Conservation (phyloP, 2,329 filamentous ascomycete genomes). For the Colletotrichum sp. region DNA sequence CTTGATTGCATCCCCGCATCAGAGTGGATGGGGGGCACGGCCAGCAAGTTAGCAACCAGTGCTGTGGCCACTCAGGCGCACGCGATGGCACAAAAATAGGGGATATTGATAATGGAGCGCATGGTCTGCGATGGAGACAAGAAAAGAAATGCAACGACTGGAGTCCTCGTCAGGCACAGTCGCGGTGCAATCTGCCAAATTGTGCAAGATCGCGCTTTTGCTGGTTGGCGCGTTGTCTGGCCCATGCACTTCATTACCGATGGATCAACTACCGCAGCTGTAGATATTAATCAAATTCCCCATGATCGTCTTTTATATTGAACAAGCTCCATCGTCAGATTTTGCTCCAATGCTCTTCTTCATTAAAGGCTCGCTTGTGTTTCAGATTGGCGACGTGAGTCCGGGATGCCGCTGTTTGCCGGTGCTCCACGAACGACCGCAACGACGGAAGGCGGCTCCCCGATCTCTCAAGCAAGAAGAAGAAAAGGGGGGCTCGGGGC, state of each 20-base stretch:
- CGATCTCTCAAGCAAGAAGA: conserved; percentile 2
- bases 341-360: conserved; percentile 14
- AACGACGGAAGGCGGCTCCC: not conserved
- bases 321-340: conserved; percentile 1
- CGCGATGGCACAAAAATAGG: not conserved
- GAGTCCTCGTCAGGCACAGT: not conserved
- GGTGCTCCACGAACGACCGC: not conserved
- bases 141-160: not conserved
- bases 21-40: not conserved
- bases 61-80: not conserved
- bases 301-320: conserved; percentile 9
- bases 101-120: not conserved
- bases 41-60: not conserved
- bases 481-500: not conserved
- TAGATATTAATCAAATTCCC: conserved; percentile 14
- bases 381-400: conserved; percentile 15
- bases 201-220: not conserved
- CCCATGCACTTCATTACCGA: not conserved
- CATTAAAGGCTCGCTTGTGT: conserved; percentile 9
- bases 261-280: not conserved
- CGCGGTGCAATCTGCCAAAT: not conserved
- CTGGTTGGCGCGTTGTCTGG: not conserved
- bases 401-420: conserved; percentile 10
- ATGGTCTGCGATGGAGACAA: not conserved
- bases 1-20: conserved; percentile 14